Percentiles rank a stretch among this genome's conserved stretches.
phyloP scores from a whole-genome alignment of 352 stramenopile species.

The Thraustochytrium striatum region DNA sequence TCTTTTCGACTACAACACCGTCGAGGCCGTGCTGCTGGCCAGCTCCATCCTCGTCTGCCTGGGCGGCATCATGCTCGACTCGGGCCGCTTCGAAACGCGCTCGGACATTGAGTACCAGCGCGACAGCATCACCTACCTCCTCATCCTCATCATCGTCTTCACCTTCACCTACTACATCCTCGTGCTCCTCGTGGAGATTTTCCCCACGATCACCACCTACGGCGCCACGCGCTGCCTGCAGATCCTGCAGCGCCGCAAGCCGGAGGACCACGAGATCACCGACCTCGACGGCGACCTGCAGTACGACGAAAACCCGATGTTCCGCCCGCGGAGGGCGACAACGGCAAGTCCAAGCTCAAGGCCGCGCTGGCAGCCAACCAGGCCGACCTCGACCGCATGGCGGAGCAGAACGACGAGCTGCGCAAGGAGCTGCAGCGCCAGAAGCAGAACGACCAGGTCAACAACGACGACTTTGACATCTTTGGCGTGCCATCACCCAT shows the following conservation, averaged over 20 bases:
- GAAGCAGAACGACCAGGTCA: slow-evolving; percentile 37
- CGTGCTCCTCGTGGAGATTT: slow-evolving; percentile 41
- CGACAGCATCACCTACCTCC: slow-evolving; percentile 10
- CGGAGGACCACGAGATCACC: slow-evolving; percentile 29
- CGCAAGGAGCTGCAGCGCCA: slow-evolving; percentile 10
- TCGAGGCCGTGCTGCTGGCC: slow-evolving; percentile 53
- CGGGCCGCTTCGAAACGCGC: slow-evolving; percentile 40
- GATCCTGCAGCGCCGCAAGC: slow-evolving; percentile 41
- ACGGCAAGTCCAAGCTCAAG: background rate
- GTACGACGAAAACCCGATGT: slow-evolving; percentile 42
- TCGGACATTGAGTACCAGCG: slow-evolving; percentile 19
- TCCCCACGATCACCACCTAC: background rate
- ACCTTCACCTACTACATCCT: slow-evolving; percentile 36
- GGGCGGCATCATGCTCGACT: slow-evolving; percentile 49
- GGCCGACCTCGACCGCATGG: slow-evolving; percentile 2
- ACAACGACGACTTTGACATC: background rate
- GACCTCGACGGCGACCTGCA: slow-evolving; percentile 37
- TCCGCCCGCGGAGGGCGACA: background rate
- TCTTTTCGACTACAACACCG: slow-evolving; percentile 57
- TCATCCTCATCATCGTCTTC: slow-evolving; percentile 47
- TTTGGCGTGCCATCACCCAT: background rate
- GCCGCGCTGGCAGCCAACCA: slow-evolving; percentile 35
- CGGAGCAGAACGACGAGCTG: slow-evolving; percentile 16
- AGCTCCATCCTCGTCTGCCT: slow-evolving; percentile 52
- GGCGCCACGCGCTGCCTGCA: background rate